Conservation (phyloP, 176 grass and related monocot genomes). For the Chrysopogon serrulatus region DNA sequence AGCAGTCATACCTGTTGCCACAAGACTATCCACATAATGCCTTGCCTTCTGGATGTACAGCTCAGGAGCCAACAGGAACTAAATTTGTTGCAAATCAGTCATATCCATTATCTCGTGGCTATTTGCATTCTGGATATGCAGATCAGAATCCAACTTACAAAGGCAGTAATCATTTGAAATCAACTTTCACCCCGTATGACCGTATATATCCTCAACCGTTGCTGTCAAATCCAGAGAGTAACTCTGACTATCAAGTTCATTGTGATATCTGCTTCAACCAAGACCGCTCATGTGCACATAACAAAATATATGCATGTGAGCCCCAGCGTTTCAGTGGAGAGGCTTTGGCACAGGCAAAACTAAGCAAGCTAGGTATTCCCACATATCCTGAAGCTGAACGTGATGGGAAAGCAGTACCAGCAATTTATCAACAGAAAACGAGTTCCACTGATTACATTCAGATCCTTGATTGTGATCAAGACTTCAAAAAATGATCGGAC, state of each 20-base stretch:
- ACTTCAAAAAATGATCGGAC: background rate
- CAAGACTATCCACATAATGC: conserved; percentile 10
- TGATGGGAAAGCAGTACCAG: background rate
- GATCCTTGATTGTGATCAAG: background rate
- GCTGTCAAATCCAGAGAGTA: background rate
- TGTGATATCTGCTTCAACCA: conserved; percentile 26
- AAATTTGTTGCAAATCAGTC: conserved; percentile 1
- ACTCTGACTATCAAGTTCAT: conserved; percentile 14
- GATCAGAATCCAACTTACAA: conserved; percentile 19
- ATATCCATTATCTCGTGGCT: background rate
- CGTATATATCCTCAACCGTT: background rate
- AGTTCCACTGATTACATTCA: conserved; percentile 18
- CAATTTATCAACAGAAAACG: conserved; percentile 11
- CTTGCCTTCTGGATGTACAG: conserved; percentile 20
- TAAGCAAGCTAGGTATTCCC: conserved; percentile 16
- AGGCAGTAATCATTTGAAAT: background rate
- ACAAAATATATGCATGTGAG: conserved; percentile 17
- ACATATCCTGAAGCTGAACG: background rate
- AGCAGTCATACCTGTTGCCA: conserved; percentile 1
- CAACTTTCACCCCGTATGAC: background rate
- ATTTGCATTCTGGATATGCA: conserved; percentile 15
- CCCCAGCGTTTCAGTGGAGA: background rate
- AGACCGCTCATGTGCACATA: background rate
- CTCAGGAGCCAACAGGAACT: conserved; percentile 8
- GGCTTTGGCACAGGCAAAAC: background rate